Base-by-base conservation (phyloP, 2,329 filamentous ascomycete genomes). In the Calcarisporium arbuscula region DNA sequence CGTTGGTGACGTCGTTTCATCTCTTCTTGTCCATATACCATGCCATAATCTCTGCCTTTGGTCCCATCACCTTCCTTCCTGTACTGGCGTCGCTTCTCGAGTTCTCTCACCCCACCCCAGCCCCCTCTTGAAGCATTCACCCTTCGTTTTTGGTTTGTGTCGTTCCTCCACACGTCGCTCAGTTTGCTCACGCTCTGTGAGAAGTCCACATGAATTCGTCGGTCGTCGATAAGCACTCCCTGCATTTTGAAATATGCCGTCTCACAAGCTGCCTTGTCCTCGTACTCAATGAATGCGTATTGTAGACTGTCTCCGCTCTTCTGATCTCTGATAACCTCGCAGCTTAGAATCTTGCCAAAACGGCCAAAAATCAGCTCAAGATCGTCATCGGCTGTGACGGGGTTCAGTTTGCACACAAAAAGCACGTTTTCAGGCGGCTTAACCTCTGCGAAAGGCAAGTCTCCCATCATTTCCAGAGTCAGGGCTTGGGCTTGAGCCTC, bases 181-280 rank as follows among this genome's bases (percentile, higher is more conserved):
- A 98, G 65, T 54, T 87, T 90, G 42, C 80, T 76, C 41, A 89
- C 92, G 55, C 87, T 95, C 64, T 98, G 92, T 9, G 89, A 95
- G 61, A 98, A 98, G 62, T 98, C 92, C 36, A 98, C 92, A 54
- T 98, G 92, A 44, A 98, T 98, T 27, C 92, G 82, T 45, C 95
- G 85, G 50, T 98, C 92, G 52, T 98, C 92, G 45, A 98, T 96
- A 36, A 98, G 66, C 2, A 96, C 90, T 3, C 83, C 87, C 58
- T 98, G 88, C 92, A 98, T 98, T 64, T 98, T 98, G 67, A 94
- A 92, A 54, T 95, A 98, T 4, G 92, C 92, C 34, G 85, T 79
- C 62, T 98, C 92, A 57, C 92, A 96, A 34, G 90, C 85, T 46
- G 82, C 77, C 62, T 95, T 92, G 36, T 94, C 84, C 39, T 90